Evolutionary conservation across 306 rosid species (phyloP).

Genomic region (Trifolium fragiferum): DNA sequence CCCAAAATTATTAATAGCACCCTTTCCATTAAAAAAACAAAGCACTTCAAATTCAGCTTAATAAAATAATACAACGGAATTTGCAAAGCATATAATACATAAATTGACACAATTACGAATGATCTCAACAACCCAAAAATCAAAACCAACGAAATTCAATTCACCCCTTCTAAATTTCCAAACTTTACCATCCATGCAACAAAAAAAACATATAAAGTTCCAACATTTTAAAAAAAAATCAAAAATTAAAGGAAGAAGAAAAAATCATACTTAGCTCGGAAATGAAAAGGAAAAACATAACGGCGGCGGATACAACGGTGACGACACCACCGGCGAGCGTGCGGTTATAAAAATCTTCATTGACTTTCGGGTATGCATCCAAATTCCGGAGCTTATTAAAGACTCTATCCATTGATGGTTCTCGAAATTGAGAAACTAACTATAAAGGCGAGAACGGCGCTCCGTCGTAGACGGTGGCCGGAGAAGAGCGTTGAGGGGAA

Average conservation of each 20-base stretch:
- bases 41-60: conserved; percentile 35
- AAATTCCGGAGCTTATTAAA: conserved; percentile 80
- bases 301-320: conserved; percentile 69
- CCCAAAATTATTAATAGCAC: background rate
- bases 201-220: conserved; percentile 24
- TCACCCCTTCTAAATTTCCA: conserved; percentile 15
- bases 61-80: conserved; percentile 34
- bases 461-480: conserved; percentile 51
- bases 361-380: conserved; percentile 94
- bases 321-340: conserved; percentile 89
- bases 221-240: background rate
- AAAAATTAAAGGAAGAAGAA: background rate
- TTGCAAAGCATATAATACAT: conserved; percentile 9
- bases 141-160: conserved; percentile 15
- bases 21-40: conserved; percentile 1
- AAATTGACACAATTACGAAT: conserved; percentile 12
- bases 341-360: conserved; percentile 86
- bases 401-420: conserved; percentile 61
- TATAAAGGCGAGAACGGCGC: conserved; percentile 5
- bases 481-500: conserved; percentile 25
- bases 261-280: conserved; percentile 80
- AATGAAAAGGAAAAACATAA: conserved; percentile 76
- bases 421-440: conserved; percentile 8
- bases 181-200: conserved; percentile 19
- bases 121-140: conserved; percentile 30